phyloP scores from a whole-genome alignment of 2,329 filamentous ascomycete species.

The Allantophomopsis lycopodina region DNA sequence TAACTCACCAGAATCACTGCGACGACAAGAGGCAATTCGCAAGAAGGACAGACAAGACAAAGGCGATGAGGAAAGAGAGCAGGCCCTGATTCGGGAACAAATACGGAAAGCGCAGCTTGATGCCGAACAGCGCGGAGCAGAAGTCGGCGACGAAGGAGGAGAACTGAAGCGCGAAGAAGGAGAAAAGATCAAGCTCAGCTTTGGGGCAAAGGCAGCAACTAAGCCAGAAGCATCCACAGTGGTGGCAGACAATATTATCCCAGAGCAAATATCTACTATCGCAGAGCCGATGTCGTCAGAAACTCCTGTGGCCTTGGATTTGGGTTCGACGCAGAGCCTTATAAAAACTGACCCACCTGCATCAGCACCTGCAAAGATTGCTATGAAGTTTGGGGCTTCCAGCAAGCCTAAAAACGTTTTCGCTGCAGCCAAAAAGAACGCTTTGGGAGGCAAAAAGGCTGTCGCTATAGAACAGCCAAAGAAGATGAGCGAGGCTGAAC shows the following conservation, averaged over 20 bases:
- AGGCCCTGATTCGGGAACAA: conserved; percentile 71
- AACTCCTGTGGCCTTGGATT: conserved; percentile 2
- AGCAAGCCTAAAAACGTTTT: conserved; percentile 70
- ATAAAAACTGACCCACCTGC: conserved; percentile 4
- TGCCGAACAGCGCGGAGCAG: conserved; percentile 26
- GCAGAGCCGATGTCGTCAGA: not conserved
- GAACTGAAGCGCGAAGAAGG: conserved; percentile 49
- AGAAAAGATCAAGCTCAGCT: conserved; percentile 63
- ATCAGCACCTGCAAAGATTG: conserved; percentile 45
- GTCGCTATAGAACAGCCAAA: conserved; percentile 47
- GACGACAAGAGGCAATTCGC: conserved; percentile 65
- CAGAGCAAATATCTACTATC: not conserved
- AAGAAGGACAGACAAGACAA: conserved; percentile 79
- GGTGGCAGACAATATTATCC: not conserved
- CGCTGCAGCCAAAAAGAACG: conserved; percentile 52
- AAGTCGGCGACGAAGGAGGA: conserved; percentile 19
- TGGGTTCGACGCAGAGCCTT: conserved; percentile 4
- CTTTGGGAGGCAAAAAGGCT: conserved; percentile 50
- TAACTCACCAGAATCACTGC: conserved; percentile 73
- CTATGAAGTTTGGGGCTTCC: conserved; percentile 27
- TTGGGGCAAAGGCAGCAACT: conserved; percentile 29
- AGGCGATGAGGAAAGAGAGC: conserved; percentile 81
- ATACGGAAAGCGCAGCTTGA: conserved; percentile 60
- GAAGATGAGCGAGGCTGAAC: conserved; percentile 79
- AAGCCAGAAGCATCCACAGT: conserved; percentile 9